These are phyloP conservation scores for Capronia americana DNA, from an alignment of 2,329 filamentous ascomycete genomes.

Conservation along the genomic window DNA sequence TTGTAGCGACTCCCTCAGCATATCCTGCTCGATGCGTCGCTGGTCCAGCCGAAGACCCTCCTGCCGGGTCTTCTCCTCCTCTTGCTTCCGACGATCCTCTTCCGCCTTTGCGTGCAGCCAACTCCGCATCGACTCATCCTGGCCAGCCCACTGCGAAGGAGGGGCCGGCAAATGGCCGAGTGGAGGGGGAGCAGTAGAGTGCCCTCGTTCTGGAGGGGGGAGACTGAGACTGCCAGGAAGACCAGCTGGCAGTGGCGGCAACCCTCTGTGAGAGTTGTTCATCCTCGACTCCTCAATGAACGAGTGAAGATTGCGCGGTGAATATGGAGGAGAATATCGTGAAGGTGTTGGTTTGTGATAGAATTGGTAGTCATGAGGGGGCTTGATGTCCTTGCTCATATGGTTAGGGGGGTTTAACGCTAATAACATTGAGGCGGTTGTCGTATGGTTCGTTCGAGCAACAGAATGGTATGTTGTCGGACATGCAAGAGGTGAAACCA, in stretches of 20 bases:
- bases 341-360: constrained; percentile 48
- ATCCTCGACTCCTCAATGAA: constrained; percentile 56
- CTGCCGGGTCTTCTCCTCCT: constrained; percentile 71
- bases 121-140: constrained; percentile 73
- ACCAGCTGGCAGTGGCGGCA: constrained; percentile 55
- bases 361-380: constrained; percentile 57
- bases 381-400: constrained; percentile 55
- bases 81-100: constrained; percentile 74
- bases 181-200: constrained; percentile 43
- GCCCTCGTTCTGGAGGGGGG: constrained; percentile 38
- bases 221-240: constrained; percentile 59
- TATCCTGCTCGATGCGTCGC: constrained; percentile 73
- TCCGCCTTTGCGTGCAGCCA: constrained; percentile 76
- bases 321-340: constrained; percentile 50
- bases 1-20: constrained; percentile 71
- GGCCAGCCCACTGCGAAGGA: constrained; percentile 69
- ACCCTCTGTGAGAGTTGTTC: constrained; percentile 72
- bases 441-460: constrained; percentile 31
- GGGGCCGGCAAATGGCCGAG: constrained; percentile 66
- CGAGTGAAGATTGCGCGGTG: constrained; percentile 44
- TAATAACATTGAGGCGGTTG: constrained; percentile 55
- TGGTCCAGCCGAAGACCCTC: constrained; percentile 74
- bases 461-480: constrained; percentile 30
- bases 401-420: constrained; percentile 54
- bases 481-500: constrained; percentile 24